Percentiles rank a stretch among this genome's conserved stretches.
phyloP scores from a whole-genome alignment of 345 rosid genomes.

The Rhizophora apiculata region DNA sequence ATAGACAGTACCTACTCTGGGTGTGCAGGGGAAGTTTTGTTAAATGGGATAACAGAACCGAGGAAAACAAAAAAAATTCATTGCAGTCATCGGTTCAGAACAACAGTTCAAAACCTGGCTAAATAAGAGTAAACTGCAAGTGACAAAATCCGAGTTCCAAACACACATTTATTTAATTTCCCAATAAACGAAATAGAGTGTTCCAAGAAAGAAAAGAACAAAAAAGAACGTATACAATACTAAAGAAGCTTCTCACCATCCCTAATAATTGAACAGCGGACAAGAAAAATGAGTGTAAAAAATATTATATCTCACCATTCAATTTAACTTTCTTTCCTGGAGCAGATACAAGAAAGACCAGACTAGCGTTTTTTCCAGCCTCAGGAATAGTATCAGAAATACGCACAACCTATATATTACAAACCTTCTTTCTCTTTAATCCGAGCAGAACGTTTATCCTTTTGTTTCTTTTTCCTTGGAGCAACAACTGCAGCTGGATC shows the following conservation, averaged over 20 bases:
- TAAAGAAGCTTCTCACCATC: constrained; percentile 31
- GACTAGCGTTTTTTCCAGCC: constrained; percentile 28
- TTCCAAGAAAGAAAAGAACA: constrained; percentile 19
- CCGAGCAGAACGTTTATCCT: constrained; percentile 35
- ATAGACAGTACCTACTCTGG: not conserved
- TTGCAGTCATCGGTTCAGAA: not conserved
- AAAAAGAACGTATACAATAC: constrained; percentile 34
- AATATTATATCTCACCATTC: constrained; percentile 41
- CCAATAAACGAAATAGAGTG: constrained; percentile 19
- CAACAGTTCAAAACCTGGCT: not conserved
- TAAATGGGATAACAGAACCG: not conserved
- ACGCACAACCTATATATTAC: constrained; percentile 20
- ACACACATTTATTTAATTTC: constrained; percentile 27
- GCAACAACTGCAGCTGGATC: constrained; percentile 24
- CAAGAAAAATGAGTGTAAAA: constrained; percentile 32
- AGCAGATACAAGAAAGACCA: constrained; percentile 21
- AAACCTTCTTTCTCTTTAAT: constrained; percentile 28
- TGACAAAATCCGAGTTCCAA: constrained; percentile 12
- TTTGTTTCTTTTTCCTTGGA: constrained; percentile 31
- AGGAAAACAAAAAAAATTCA: not conserved
- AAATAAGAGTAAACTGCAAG: constrained; percentile 12
- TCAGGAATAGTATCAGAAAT: constrained; percentile 25
- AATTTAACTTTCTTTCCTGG: constrained; percentile 33
- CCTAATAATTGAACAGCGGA: constrained; percentile 21
- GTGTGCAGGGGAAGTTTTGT: not conserved